Conservation (phyloP, 192 early-diverging fungal species). For the Coemansia sp. region DNA sequence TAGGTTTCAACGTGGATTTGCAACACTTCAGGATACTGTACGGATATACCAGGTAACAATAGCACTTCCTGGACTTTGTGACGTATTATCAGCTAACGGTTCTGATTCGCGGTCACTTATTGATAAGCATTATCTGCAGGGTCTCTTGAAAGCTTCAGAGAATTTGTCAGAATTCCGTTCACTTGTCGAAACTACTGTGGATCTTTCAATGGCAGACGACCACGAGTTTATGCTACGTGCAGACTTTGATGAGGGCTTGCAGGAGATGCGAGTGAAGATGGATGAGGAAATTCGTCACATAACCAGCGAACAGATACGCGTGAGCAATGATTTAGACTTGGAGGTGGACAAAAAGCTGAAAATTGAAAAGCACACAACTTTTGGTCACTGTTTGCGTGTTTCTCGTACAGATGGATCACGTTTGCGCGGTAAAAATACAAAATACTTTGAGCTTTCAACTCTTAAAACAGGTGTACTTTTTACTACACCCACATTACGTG, state of each 20-base stretch:
- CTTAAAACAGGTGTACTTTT: conserved; percentile 88
- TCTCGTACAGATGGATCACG: conserved; percentile 66
- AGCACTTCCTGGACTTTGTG: conserved; percentile 64
- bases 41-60: conserved; percentile 84
- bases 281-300: conserved; percentile 57
- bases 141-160: conserved; percentile 53
- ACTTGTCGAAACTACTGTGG: conserved; percentile 88
- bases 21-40: conserved; percentile 83
- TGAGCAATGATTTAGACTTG: conserved; percentile 61
- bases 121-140: conserved; percentile 49
- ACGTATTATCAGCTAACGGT: conserved; percentile 51
- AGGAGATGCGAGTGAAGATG: conserved; percentile 54
- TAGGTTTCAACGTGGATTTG: conserved; percentile 74
- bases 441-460: conserved; percentile 83
- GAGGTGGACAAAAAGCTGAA: conserved; percentile 87
- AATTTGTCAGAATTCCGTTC: conserved; percentile 70
- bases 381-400: conserved; percentile 85
- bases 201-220: conserved; percentile 75
- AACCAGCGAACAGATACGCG: conserved; percentile 60
- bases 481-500: conserved; percentile 70
- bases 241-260: conserved; percentile 69
- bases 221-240: conserved; percentile 89
- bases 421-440: conserved; percentile 63
- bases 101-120: conserved; percentile 55
- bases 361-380: conserved; percentile 78